Evolutionary conservation across 2,329 filamentous ascomycete species (phyloP), one percentile per base, ranked within the genome.

Genomic region (Botryosphaeria dothidea): DNA sequence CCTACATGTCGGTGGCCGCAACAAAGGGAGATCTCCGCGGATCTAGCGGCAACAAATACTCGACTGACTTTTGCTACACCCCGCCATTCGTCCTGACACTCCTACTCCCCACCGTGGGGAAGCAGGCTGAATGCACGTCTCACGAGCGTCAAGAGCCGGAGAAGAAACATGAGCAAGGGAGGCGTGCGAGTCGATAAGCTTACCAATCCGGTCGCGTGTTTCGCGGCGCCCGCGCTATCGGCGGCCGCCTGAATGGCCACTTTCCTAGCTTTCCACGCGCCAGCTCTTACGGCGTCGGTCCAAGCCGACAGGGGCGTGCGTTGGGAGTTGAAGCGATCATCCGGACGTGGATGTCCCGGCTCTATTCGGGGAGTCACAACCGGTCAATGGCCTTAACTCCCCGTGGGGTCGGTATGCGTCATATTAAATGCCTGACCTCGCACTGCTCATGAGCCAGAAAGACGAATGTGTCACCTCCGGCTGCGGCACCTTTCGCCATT

Each of bases 121-220:
- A 29, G 46, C 11, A 17, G 46, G 23, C 3, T n/a, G 23, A 17
- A 7, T 29, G 46, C 25, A 7, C 23, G 25, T 19, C 13, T 15
- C 13, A 9, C 17, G 46, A 9, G 25, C 46, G 11, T 9, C 25
- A 23, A 41, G 38, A n/a, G 17, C 48, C 17, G 48, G 6, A 25
- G 48, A 21, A 45, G 15, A n/a, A 21, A 6, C 27, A 11, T 4
- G 49, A 48, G 49, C 27, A 15, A 34, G 3, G 25, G 51, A 38
- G 36, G 34, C 34, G 23, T 21, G 52, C 52, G 8, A 36, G 19
- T 17, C 19, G 52, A 57, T 57, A 19, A 43, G 52, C 52, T 57
- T 57, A 57, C 36, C 52, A 57, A 57, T 43, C 52, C 52, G 31
- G 51, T 27, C 51, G 51, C 51, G 13, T 56, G 51, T 15, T 38